These are phyloP conservation scores for Periconia sp. DNA, from an alignment of 2,329 filamentous ascomycete species.

Conservation along the genomic window DNA sequence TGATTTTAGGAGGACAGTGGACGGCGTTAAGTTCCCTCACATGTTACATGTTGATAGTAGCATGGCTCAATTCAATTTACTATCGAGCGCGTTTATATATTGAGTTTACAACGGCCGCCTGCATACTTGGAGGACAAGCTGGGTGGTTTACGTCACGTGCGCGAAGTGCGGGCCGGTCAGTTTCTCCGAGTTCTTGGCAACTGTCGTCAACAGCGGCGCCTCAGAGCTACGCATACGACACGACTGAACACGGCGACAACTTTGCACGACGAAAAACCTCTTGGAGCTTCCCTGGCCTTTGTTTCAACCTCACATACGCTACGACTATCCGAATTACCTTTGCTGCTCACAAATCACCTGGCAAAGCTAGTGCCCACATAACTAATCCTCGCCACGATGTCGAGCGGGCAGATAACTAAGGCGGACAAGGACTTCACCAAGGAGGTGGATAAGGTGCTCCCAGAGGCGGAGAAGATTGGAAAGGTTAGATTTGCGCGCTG, in stretches of 20 bases:
- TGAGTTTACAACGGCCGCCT: too few relatives aligned
- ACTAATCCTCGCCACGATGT: slow-evolving; percentile 60
- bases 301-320: too few relatives aligned
- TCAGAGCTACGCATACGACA: slow-evolving; percentile 1
- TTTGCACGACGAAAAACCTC: background rate
- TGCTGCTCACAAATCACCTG: background rate
- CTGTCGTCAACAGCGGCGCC: slow-evolving; percentile 4
- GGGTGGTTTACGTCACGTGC: background rate
- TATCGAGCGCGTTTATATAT: too few relatives aligned
- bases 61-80: too few relatives aligned
- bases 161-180: background rate
- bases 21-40: too few relatives aligned
- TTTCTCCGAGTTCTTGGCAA: slow-evolving; percentile 4
- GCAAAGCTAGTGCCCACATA: background rate
- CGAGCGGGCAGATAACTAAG: slow-evolving; percentile 77
- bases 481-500: slow-evolving; percentile 60
- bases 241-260: background rate
- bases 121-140: too few relatives aligned
- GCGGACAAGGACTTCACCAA: slow-evolving; percentile 99
- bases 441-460: slow-evolving; percentile 88
- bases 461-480: slow-evolving; percentile 86
- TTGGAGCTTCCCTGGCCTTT: background rate
- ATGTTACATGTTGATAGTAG: too few relatives aligned
- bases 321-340: background rate
- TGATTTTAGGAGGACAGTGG: too few relatives aligned